Evolutionary conservation across 192 early-diverging fungal genomes (phyloP), one percentile per base, ranked within the genome.

Genomic region (Linnemannia hyalina): DNA sequence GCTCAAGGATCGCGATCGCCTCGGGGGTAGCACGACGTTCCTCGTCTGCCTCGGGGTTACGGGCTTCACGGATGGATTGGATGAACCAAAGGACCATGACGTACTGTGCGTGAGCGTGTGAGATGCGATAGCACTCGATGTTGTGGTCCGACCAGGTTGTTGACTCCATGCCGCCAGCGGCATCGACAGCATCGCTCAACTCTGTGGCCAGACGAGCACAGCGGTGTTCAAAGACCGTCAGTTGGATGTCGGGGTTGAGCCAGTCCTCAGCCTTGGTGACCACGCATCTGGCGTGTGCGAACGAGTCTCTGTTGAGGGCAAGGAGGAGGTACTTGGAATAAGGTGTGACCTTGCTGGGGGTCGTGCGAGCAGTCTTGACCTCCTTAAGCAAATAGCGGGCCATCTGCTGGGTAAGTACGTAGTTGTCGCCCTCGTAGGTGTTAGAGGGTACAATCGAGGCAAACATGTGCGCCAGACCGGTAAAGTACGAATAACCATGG

Each of bases 341-440:
- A 6, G 82, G 87, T 11, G 82, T 83, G 4, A 88, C 82, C 68
- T 80, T 83, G 26, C 80, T 65, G 8, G 87, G 79, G 42, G 70
- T 49, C 1, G 74, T 36, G 20, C 76, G 68, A 7, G 82, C 78
- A 13, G 68, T 84, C 68, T 88, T 85, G 73, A 91, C 63, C 68
- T 88, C 83, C 74, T 91, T 92, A 36, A 92, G 74, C 29, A 98
- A 85, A 83, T 95, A 97, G 29, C 96, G 93, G 16, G 93, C 89
- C 46, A 95, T 95, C 89, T 98, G 97, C 82, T 97, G 97, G 15
- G 95, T 95, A 77, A 98, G 80, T 6, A 98, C 90, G 80, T 94
- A 94, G 88, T 96, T 96, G 77, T 96, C 96, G 76, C 96, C 96
- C 80, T 96, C 96, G 89, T 93, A 95, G 63, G 95, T 96, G 68